phyloP scores from a whole-genome alignment of 2,329 filamentous ascomycete genomes.

The Aspergillus jensenii region DNA sequence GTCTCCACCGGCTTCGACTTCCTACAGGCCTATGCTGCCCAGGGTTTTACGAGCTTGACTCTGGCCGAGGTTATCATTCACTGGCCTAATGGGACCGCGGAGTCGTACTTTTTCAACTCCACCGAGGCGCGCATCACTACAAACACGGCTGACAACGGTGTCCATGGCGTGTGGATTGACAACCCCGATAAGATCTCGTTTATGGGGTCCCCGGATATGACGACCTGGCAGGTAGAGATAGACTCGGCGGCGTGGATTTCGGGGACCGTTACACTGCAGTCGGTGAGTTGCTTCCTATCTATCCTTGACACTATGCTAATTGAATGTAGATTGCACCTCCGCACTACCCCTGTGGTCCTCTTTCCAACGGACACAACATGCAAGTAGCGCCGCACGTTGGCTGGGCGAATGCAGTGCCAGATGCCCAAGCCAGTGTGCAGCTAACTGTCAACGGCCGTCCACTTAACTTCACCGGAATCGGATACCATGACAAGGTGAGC shows the following conservation, averaged over 20 bases:
- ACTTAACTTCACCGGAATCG: slow-evolving; percentile 37
- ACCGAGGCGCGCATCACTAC: slow-evolving; percentile 4
- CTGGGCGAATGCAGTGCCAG: slow-evolving; percentile 41
- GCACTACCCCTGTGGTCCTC: slow-evolving; percentile 6
- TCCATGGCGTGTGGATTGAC: slow-evolving; percentile 14
- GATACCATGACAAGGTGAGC: slow-evolving; percentile 46
- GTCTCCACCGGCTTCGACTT: slow-evolving; percentile 31
- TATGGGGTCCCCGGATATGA: slow-evolving; percentile 23
- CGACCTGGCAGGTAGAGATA: neutral
- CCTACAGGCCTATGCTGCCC: neutral
- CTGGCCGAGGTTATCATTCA: neutral
- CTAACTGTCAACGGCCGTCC: slow-evolving; percentile 29
- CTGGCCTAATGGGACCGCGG: neutral
- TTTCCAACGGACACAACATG: neutral
- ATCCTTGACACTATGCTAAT: no score
- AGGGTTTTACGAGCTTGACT: neutral
- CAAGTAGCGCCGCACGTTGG: slow-evolving; percentile 23
- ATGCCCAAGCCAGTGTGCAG: slow-evolving; percentile 30
- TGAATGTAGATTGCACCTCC: neutral
- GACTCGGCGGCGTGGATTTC: neutral
- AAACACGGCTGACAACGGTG: slow-evolving; percentile 18
- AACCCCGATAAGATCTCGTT: slow-evolving; percentile 12
- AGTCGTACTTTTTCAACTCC: neutral
- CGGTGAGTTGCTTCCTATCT: neutral
- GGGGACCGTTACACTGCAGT: neutral